Base-by-base conservation (phyloP, 2,329 filamentous ascomycete genomes). In the Exophiala aquamarina region DNA sequence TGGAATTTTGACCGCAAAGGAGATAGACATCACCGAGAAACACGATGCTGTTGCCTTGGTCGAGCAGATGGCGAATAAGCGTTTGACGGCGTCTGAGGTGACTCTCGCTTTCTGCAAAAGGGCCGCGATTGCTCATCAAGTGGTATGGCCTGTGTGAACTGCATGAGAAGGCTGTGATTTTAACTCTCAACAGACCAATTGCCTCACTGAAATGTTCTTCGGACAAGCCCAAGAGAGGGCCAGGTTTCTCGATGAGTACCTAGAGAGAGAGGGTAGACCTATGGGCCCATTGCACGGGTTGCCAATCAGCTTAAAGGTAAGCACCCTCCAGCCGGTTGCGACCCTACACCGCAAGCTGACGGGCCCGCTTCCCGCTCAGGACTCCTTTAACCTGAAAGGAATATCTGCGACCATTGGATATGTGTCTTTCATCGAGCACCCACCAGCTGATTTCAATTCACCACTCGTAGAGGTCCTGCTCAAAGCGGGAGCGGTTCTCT, bases 271-370 rank as follows among this genome's bases (percentile, higher is more conserved):
- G 1, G 72, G 76, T 8, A 65, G 69, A 50, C 63, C 73, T 0
- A 66, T 75, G 29, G 85, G 85, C 0, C 83, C 84, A 1, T 71
- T 89, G 2, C 84, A 89, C 61, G 41, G 89, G 87, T 59, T 54
- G 44, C 50, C 53, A 13, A 47, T 54, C 4, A 44, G 41, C 10
- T 8, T 50, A 15, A 49, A 54, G 47, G 47, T 52, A n/a, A n/a
- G n/a, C n/a, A n/a, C n/a, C n/a, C n/a, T n/a, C n/a, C n/a, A n/a
- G n/a, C n/a, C n/a, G n/a, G n/a, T n/a, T n/a, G n/a, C n/a, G n/a
- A n/a, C n/a, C n/a, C n/a, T n/a, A n/a, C n/a, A n/a, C n/a, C n/a
- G n/a, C n/a, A n/a, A n/a, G n/a, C n/a, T n/a, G n/a, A n/a, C n/a
- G n/a, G n/a, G n/a, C n/a, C n/a, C n/a, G n/a, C n/a, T n/a, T n/a